Conservation (phyloP, 139 green algal genomes). For the Astrephomene gubernaculifera region DNA sequence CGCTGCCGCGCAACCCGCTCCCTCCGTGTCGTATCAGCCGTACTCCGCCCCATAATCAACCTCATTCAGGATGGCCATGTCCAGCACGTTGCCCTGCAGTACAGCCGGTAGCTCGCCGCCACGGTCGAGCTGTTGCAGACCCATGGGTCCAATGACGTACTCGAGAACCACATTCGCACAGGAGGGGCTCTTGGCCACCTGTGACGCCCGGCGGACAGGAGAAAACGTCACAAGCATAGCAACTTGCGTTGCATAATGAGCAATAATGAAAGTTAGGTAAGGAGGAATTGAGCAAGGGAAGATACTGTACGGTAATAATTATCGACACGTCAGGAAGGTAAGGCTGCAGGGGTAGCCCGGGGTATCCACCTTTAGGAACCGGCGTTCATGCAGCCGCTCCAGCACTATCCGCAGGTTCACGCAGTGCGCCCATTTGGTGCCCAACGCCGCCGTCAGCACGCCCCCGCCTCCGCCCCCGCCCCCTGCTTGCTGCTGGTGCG, state of each 20-base stretch:
- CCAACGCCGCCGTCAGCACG: slow-evolving; percentile 83
- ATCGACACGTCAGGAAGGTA: not conserved
- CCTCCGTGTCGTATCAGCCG: not conserved
- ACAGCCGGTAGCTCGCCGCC: not conserved
- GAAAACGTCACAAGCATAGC: too few species aligned
- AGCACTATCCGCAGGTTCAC: slow-evolving; percentile 93
- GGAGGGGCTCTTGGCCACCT: slow-evolving; percentile 41
- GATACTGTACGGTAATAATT: not conserved
- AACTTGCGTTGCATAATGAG: too few species aligned
- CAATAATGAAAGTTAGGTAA: too few species aligned
- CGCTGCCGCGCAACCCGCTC: too few species aligned
- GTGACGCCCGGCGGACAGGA: too few species aligned
- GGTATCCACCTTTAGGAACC: slow-evolving; percentile 44
- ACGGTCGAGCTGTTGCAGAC: slow-evolving; percentile 32
- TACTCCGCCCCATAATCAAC: slow-evolving; percentile 33
- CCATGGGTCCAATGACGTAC: slow-evolving; percentile 42
- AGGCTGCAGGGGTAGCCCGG: not conserved
- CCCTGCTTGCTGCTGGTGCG: not conserved
- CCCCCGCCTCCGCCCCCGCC: slow-evolving; percentile 17
- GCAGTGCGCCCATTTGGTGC: slow-evolving; percentile 92
- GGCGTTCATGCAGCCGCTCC: slow-evolving; percentile 57
- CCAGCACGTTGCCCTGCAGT: slow-evolving; percentile 23
- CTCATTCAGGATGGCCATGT: slow-evolving; percentile 43
- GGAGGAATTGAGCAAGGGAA: not conserved
- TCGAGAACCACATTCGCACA: slow-evolving; percentile 32